Evolutionary conservation across 805 yeast species (phyloP), one percentile per base, ranked within the genome.

Genomic region (Yarrowia porcina): DNA sequence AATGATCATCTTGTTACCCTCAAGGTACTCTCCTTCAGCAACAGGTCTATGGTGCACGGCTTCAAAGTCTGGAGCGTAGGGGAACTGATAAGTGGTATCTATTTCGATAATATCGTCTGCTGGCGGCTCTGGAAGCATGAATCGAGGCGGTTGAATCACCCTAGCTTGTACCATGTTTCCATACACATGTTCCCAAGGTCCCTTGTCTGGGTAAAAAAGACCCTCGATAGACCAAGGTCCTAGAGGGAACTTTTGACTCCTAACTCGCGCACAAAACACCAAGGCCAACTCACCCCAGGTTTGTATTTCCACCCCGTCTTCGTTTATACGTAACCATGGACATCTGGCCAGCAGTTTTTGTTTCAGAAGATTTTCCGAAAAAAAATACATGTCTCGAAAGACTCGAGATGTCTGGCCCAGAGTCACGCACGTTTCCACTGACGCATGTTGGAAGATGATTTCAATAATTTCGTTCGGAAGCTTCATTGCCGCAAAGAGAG

Each of bases 1-100:
- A 23, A 45, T 45, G n/a, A 45, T 45, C 50, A 45, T 45, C 23
- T 27, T 45, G 50, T 45, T 45, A 1, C 50, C 50, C 28, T 45
- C 50, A 4, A 45, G 25, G 28, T 45, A 45, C 25, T 45, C 50
- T 12, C 50, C 50, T 12, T 45, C 50, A 3, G 50, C 50, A 5
- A 45, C 50, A 6, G 50, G 50, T 13, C 50, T 13, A 28, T 45
- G 50, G 25, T 45, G 50, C 12, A 45, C 17, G 6, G 50, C 50
- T 45, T 45, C 50, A 45, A 45, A 45, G 35, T 45, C 50, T 5
- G 50, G 12, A 17, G 35, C 50, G 10, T 28, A 45, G 3, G 50
- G 50, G 11, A 45, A 45, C 50, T 28, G 25, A 23, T 45, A 45
- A 6, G 50, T 45, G 12, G 50, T 45, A 10, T 45, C 35, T 5